A percentile compares a stretch with the other conserved stretches of the same genome.
These are phyloP conservation scores for Vitellaria paradoxa DNA, from an alignment of 179 eudicot genomes.

Conservation along the genomic window DNA sequence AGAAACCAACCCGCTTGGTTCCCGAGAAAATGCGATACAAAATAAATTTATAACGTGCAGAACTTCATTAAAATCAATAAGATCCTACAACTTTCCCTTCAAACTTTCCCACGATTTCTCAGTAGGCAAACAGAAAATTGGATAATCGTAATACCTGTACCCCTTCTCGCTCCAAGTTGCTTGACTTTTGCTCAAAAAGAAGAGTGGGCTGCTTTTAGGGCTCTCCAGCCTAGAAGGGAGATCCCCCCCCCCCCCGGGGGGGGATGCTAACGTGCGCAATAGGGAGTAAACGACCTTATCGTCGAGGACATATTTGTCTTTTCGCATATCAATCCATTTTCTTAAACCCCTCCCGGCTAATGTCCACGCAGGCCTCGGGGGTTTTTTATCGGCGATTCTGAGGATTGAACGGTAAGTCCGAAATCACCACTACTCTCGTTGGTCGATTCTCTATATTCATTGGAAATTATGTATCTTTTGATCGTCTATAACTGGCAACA, in stretches of 20 bases:
- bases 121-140: background rate
- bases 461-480: background rate
- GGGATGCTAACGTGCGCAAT: background rate
- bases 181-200: background rate
- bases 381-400: background rate
- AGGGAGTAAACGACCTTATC: background rate
- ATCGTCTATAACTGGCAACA: background rate
- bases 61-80: no score
- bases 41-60: background rate
- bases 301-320: background rate
- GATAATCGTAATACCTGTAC: background rate
- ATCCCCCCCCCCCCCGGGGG: no score
- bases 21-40: background rate
- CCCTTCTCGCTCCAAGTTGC: background rate
- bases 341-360: background rate
- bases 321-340: background rate
- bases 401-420: background rate
- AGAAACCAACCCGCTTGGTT: background rate
- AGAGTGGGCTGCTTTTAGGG: background rate
- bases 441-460: background rate
- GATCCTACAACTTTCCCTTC: background rate
- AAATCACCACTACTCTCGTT: background rate
- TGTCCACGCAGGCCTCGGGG: background rate
- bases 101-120: background rate
- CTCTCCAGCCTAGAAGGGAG: background rate